A percentile compares a stretch with the other conserved stretches of the same genome.
Conservation (phyloP, 768 basidiomycete species). For the Russula brevipes region DNA sequence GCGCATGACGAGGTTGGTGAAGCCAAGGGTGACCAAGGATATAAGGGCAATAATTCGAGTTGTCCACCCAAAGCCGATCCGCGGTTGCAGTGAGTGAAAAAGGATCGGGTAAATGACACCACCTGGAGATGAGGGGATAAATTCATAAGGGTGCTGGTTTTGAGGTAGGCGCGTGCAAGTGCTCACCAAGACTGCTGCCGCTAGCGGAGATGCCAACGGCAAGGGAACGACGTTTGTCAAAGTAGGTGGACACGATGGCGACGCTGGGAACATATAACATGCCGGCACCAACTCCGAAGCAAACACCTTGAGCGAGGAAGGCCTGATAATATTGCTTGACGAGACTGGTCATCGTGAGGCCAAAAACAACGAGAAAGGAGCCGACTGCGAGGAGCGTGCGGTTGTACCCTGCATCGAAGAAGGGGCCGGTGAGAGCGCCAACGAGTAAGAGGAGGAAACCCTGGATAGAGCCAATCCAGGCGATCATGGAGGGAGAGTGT, state of each 20-base stretch:
- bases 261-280: slow-evolving; percentile 43
- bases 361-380: slow-evolving; percentile 24
- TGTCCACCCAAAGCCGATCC: slow-evolving; percentile 30
- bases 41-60: slow-evolving; percentile 31
- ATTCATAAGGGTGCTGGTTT: background rate
- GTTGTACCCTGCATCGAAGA: slow-evolving; percentile 27
- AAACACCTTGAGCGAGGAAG: slow-evolving; percentile 44
- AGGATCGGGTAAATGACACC: slow-evolving; percentile 31
- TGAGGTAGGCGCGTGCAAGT: background rate
- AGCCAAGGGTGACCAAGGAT: slow-evolving; percentile 25
- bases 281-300: slow-evolving; percentile 40
- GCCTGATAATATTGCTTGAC: slow-evolving; percentile 31
- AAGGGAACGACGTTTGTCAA: slow-evolving; percentile 37
- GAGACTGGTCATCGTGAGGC: slow-evolving; percentile 24
- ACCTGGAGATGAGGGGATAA: slow-evolving; percentile 1
- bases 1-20: slow-evolving; percentile 26
- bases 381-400: slow-evolving; percentile 22
- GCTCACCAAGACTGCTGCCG: slow-evolving; percentile 32
- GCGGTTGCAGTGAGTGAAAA: slow-evolving; percentile 28
- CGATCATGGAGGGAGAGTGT: slow-evolving; percentile 21
- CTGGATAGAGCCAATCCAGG: slow-evolving; percentile 28
- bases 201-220: slow-evolving; percentile 43
- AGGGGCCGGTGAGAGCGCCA: slow-evolving; percentile 19
- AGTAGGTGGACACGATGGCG: slow-evolving; percentile 43
- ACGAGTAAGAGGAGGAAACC: slow-evolving; percentile 22